phyloP scores from a whole-genome alignment of 1,139 yeast species.

The Williopsis jadinii region DNA sequence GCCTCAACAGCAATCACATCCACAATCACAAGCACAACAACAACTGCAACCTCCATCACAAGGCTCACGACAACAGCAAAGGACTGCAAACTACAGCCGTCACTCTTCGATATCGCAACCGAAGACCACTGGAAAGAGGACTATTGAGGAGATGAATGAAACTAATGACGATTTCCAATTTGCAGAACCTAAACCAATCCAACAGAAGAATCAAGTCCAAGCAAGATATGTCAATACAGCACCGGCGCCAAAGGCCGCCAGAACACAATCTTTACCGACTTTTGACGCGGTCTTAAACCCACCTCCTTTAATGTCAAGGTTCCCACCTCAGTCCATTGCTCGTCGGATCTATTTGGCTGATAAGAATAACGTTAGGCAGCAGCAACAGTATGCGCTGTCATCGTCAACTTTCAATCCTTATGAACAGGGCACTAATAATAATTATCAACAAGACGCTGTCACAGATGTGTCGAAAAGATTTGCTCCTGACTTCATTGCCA shows the following conservation, averaged over 20 bases:
- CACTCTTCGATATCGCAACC: constrained; percentile 7
- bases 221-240: constrained; percentile 19
- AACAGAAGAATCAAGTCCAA: constrained; percentile 11
- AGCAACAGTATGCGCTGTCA: neutral
- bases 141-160: constrained; percentile 13
- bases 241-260: constrained; percentile 49
- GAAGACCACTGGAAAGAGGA: constrained; percentile 5
- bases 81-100: neutral
- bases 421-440: neutral
- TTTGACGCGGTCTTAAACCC: constrained; percentile 35
- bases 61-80: constrained; percentile 5
- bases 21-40: constrained; percentile 6
- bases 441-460: neutral
- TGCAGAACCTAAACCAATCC: constrained; percentile 9
- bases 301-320: constrained; percentile 28
- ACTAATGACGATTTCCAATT: constrained; percentile 13
- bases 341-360: constrained; percentile 36
- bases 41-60: neutral
- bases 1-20: constrained; percentile 4
- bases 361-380: constrained; percentile 11
- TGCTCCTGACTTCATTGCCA: constrained; percentile 19
- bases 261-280: constrained; percentile 58
- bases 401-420: neutral
- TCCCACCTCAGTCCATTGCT: constrained; percentile 32
- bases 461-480: constrained; percentile 19